Percentiles rank a stretch among this genome's conserved stretches.
These are phyloP conservation scores for Gossypium stocksii DNA, from an alignment of 345 rosid genomes.

Conservation along the genomic window DNA sequence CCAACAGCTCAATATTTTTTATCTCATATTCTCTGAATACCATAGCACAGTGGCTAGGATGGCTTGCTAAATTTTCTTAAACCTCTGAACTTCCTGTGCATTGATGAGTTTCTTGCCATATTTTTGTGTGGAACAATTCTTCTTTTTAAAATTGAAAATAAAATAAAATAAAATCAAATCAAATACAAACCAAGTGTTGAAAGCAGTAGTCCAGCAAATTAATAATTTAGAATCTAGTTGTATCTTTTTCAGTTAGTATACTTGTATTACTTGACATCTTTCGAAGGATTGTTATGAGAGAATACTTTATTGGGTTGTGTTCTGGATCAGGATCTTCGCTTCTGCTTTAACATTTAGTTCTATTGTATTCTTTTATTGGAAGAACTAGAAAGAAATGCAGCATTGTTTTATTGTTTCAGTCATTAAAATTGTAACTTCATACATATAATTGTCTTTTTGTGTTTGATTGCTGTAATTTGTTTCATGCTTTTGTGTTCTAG, in stretches of 20 bases:
- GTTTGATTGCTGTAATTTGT: conserved; percentile 13
- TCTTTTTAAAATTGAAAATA: neutral
- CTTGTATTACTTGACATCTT: neutral
- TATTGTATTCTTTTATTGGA: neutral
- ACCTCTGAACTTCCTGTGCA: neutral
- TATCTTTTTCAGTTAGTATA: neutral
- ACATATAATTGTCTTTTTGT: neutral
- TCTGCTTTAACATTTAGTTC: neutral
- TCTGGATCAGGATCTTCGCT: neutral
- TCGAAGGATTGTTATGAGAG: neutral
- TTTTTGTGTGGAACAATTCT: neutral
- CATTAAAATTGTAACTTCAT: neutral
- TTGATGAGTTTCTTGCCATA: neutral
- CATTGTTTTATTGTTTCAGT: neutral
- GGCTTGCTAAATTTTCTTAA: conserved; percentile 6
- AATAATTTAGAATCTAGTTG: neutral
- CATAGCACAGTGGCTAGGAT: neutral
- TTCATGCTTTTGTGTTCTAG: conserved; percentile 28
- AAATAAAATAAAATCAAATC: neutral
- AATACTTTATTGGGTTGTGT: neutral
- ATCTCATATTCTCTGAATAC: neutral
- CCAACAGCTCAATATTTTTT: neutral
- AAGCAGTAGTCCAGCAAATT: neutral
- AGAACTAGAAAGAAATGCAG: conserved; percentile 6
- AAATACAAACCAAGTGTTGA: neutral